Percentiles rank a stretch among this genome's conserved stretches.
phyloP scores from a whole-genome alignment of 129 eudicot genomes.

The Flaveria ramosissima region DNA sequence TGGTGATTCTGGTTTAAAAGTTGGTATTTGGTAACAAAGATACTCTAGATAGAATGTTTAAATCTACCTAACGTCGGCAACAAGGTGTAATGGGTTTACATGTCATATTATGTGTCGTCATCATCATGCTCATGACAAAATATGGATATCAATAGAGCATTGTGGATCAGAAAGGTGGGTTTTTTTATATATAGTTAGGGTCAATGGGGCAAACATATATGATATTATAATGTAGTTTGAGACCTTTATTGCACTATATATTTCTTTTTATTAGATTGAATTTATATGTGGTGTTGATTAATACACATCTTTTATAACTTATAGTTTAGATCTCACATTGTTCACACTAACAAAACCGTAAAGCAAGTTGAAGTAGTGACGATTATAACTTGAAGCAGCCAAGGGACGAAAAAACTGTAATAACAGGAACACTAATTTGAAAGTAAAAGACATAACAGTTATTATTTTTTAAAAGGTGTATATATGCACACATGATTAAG shows the following conservation, averaged over 20 bases:
- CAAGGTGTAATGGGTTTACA: not conserved
- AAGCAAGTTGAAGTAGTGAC: no score
- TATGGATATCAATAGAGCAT: not conserved
- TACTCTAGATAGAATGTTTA: not conserved
- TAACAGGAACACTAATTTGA: no score
- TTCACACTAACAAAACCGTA: not conserved
- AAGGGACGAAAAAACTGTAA: no score
- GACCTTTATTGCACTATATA: not conserved
- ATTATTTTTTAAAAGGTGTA: no score
- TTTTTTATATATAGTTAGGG: not conserved
- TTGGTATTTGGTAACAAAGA: no score
- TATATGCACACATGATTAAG: no score
- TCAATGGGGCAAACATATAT: not conserved
- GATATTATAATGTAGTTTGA: not conserved
- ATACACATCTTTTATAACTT: no score
- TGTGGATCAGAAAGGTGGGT: not conserved
- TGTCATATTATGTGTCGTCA: not conserved
- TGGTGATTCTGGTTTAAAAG: no score
- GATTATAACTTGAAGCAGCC: no score
- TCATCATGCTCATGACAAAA: constrained; percentile 12
- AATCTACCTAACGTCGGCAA: not conserved
- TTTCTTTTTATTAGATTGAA: not conserved
- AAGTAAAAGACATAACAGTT: no score
- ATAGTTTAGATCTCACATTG: not conserved
- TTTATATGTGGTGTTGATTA: not conserved